Evolutionary conservation across 108 stramenopile species (phyloP).

Genomic region (Fragilaria radians): DNA sequence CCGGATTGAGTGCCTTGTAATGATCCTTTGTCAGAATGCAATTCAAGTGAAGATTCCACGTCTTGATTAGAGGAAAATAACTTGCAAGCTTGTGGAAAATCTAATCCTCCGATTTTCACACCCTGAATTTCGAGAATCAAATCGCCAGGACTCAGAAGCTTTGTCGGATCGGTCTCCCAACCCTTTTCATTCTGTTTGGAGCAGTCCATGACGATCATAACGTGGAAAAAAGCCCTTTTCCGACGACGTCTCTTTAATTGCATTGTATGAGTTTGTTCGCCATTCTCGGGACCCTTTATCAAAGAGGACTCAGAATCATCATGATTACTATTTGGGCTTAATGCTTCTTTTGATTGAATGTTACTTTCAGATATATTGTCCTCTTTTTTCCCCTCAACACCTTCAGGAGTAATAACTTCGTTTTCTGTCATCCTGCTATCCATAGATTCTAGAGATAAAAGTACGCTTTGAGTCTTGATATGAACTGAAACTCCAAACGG

Average conservation of each 20-base stretch:
- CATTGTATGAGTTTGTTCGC: not conserved
- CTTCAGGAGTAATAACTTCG: not conserved
- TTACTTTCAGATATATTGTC: not conserved
- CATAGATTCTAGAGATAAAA: conserved; percentile 29
- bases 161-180: not conserved
- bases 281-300: not conserved
- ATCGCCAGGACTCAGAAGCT: conserved; percentile 47
- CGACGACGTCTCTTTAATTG: conserved; percentile 29
- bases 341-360: not conserved
- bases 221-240: conserved; percentile 47
- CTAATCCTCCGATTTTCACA: conserved; percentile 27
- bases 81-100: conserved; percentile 46
- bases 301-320: conserved; percentile 1
- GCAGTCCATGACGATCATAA: conserved; percentile 48
- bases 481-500: conserved; percentile 54
- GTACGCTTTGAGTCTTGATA: conserved; percentile 27
- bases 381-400: not conserved
- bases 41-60: too few species aligned
- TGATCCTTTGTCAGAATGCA: too few species aligned
- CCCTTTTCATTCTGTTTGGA: conserved; percentile 34
- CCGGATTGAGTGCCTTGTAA: too few species aligned
- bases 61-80: conserved; percentile 36
- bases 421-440: not conserved
- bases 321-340: not conserved
- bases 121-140: conserved; percentile 61